phyloP scores from a whole-genome alignment of 257 asterid species.

The Solanum pinnatisectum region DNA sequence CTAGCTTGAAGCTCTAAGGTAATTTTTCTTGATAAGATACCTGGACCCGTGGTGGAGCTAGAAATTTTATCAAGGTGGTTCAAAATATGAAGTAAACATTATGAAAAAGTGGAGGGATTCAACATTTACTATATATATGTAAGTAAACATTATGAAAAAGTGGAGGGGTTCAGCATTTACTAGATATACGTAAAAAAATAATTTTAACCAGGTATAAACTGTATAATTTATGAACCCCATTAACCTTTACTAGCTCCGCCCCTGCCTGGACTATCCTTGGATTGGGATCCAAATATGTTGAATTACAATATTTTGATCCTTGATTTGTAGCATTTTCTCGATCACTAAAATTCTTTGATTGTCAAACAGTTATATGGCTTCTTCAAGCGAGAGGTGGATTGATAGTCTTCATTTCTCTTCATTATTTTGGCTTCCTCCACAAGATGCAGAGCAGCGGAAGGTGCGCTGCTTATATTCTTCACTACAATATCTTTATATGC shows the following conservation, averaged over 20 bases:
- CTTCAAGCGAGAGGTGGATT: constrained; percentile 74
- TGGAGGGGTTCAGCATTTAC: neutral
- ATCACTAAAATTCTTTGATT: constrained; percentile 14
- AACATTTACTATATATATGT: no score
- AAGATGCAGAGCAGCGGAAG: constrained; percentile 75
- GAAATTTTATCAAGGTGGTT: neutral
- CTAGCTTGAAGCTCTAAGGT: neutral
- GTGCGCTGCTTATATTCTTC: constrained; percentile 18
- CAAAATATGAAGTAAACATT: neutral
- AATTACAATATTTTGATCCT: constrained; percentile 44
- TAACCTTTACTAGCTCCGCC: neutral
- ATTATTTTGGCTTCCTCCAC: constrained; percentile 92
- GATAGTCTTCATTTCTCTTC: constrained; percentile 88
- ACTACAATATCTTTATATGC: neutral
- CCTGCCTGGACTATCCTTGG: neutral
- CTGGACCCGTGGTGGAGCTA: neutral
- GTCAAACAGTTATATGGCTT: constrained; percentile 17
- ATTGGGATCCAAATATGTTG: constrained; percentile 22
- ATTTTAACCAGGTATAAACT: neutral
- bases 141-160: neutral
- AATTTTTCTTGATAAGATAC: neutral
- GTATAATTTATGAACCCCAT: neutral
- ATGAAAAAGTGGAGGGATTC: neutral
- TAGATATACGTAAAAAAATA: no score
- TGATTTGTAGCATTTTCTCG: constrained; percentile 48